Conservation (phyloP, 805 yeast species). For the Saccharomycopsis babjevae region DNA sequence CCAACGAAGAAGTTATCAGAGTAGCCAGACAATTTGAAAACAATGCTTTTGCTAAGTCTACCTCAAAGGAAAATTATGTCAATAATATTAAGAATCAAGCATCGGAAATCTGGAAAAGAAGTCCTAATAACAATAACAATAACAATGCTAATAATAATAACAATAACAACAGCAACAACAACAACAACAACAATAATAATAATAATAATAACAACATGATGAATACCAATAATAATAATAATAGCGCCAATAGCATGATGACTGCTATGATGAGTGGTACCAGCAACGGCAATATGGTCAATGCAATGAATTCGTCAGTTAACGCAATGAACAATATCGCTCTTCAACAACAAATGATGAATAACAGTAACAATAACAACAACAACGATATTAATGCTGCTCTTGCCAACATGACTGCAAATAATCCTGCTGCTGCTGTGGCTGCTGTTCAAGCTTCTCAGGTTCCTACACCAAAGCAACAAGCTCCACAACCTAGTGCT, state of each 20-base stretch:
- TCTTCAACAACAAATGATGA: conserved; percentile 1
- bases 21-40: conserved; percentile 11
- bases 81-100: conserved; percentile 11
- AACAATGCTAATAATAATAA: neutral
- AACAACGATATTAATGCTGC: neutral
- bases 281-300: conserved; percentile 10
- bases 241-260: neutral
- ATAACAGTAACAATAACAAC: neutral
- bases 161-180: conserved; percentile 11
- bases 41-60: neutral
- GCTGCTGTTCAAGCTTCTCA: conserved; percentile 6
- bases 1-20: conserved; percentile 9
- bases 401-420: neutral
- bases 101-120: conserved; percentile 3
- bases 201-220: conserved; percentile 1
- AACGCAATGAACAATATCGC: conserved; percentile 3
- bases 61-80: conserved; percentile 9
- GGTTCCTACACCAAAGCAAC: conserved; percentile 11
- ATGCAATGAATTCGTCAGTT: neutral
- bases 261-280: conserved; percentile 11
- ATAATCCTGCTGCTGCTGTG: conserved; percentile 7
- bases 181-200: conserved; percentile 5
- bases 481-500: neutral
- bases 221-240: neutral
- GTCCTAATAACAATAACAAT: neutral